Evolutionary conservation across 2,329 filamentous ascomycete species (phyloP).

Genomic region (Fusarium phyllophilum): DNA sequence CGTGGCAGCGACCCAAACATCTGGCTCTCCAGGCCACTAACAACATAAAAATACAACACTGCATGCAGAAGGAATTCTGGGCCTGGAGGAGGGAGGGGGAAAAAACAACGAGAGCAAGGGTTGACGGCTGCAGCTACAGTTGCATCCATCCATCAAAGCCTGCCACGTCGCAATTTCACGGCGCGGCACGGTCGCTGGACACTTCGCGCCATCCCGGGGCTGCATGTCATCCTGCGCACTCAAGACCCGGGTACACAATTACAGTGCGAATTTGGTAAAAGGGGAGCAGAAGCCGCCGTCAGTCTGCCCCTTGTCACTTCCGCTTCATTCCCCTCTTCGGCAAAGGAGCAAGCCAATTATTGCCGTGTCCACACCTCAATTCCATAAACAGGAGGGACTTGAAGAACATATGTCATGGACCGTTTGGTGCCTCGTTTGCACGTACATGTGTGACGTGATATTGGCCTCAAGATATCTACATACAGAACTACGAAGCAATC

Average conservation of each 20-base stretch:
- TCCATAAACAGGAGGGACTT: neutral
- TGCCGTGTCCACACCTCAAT: neutral
- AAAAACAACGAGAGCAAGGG: constrained; percentile 22
- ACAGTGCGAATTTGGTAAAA: constrained; percentile 32
- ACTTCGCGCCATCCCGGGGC: constrained; percentile 45
- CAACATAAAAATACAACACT: constrained; percentile 2
- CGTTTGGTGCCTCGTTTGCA: neutral
- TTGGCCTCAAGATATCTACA: neutral
- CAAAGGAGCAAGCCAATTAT: neutral
- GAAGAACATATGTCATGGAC: neutral
- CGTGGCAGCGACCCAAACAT: constrained; percentile 8
- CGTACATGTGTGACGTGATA: neutral
- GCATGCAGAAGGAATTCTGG: constrained; percentile 5
- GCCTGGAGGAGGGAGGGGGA: neutral
- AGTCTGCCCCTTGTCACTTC: constrained; percentile 29
- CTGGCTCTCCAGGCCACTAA: constrained; percentile 2
- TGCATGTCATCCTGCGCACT: constrained; percentile 45
- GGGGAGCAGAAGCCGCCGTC: constrained; percentile 25
- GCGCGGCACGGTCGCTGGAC: constrained; percentile 42
- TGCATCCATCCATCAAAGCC: constrained; percentile 31
- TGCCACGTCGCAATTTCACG: constrained; percentile 48
- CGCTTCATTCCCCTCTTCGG: neutral
- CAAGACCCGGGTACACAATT: constrained; percentile 16
- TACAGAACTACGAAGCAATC: constrained; percentile 6
- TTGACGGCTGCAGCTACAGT: constrained; percentile 13